Evolutionary conservation across 768 basidiomycete genomes (phyloP).

Genomic region (Tricholoma saponaceum): DNA sequence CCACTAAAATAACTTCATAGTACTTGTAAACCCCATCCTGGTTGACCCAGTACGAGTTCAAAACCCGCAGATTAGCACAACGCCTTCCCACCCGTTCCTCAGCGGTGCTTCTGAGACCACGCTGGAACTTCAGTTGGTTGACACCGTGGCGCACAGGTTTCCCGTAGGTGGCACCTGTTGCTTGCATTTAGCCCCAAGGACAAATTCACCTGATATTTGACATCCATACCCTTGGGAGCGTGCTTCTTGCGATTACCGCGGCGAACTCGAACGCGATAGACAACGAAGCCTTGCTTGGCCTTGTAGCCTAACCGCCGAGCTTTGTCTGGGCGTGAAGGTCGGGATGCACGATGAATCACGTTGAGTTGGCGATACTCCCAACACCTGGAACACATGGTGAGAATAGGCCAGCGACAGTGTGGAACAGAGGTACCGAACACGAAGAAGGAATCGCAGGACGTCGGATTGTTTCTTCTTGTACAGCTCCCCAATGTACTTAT

Average conservation of each 20-base stretch:
- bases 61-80: conserved; percentile 93
- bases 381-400: conserved; percentile 49
- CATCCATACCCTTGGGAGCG: conserved; percentile 81
- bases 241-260: conserved; percentile 99
- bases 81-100: conserved; percentile 97
- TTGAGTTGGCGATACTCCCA: conserved; percentile 99
- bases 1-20: conserved; percentile 98
- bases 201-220: background rate
- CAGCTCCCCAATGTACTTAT: conserved; percentile 95
- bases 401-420: background rate
- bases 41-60: conserved; percentile 99
- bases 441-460: conserved; percentile 95
- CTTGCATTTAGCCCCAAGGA: background rate
- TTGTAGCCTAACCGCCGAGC: conserved; percentile 98
- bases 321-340: conserved; percentile 98
- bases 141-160: conserved; percentile 99
- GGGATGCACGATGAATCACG: conserved; percentile 96
- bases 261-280: conserved; percentile 97
- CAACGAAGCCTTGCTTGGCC: conserved; percentile 98
- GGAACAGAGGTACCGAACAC: conserved; percentile 69
- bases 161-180: conserved; percentile 90
- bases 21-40: conserved; percentile 99
- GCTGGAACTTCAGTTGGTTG: conserved; percentile 98
- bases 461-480: conserved; percentile 99
- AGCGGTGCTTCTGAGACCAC: conserved; percentile 86